phyloP scores from a whole-genome alignment of 2,329 filamentous ascomycete species.

The Aspergillus ochraceus region DNA sequence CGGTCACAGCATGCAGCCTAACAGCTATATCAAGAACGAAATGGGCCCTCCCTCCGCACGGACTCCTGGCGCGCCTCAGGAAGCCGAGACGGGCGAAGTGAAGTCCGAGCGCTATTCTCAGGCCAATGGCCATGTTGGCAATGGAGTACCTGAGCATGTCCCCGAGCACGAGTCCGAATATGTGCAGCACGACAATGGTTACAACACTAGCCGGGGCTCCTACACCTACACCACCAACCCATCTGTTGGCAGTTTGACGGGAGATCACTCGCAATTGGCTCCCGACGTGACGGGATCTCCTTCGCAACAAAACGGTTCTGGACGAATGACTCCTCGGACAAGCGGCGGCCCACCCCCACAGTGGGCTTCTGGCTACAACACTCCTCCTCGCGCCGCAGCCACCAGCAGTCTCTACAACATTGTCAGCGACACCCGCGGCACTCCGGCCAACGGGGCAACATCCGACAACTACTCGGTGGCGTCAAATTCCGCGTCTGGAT shows the following conservation, averaged over 20 bases:
- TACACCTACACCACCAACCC: constrained; percentile 75
- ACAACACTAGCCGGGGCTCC: constrained; percentile 68
- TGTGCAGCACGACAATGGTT: constrained; percentile 75
- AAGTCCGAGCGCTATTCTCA: constrained; percentile 69
- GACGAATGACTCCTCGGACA: constrained; percentile 81
- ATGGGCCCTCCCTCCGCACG: constrained; percentile 79
- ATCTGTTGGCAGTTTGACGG: constrained; percentile 64
- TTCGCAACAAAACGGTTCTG: constrained; percentile 74
- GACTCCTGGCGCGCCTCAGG: constrained; percentile 57
- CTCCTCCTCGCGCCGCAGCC: constrained; percentile 68
- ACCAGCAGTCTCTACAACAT: constrained; percentile 86
- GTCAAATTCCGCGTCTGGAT: constrained; percentile 58
- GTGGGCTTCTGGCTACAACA: constrained; percentile 74
- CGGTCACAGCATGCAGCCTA: constrained; percentile 48
- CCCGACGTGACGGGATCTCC: constrained; percentile 83
- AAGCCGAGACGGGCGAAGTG: constrained; percentile 63
- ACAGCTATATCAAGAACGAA: constrained; percentile 75
- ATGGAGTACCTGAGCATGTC: constrained; percentile 63
- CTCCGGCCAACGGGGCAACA: constrained; percentile 62
- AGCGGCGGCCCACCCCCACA: constrained; percentile 69
- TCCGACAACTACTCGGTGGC: constrained; percentile 72
- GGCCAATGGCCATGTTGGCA: constrained; percentile 55
- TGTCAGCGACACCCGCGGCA: constrained; percentile 74
- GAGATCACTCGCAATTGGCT: constrained; percentile 74
- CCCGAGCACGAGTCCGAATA: constrained; percentile 75